phyloP scores from a whole-genome alignment of 345 rosid genomes.

The Capsella bursapastoris region DNA sequence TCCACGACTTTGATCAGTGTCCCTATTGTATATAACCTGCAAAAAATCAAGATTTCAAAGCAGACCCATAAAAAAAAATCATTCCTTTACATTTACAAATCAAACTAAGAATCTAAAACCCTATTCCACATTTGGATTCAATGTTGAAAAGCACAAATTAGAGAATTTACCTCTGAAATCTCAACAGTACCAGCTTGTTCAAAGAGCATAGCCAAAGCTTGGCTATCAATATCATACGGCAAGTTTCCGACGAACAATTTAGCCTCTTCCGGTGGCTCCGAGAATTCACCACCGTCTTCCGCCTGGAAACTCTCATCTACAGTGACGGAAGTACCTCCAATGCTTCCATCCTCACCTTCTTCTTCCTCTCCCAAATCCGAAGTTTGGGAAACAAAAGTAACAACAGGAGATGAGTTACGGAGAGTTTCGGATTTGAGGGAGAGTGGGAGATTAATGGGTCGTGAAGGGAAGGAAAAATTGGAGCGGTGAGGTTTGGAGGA shows the following conservation, averaged over 20 bases:
- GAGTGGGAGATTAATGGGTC: slow-evolving; percentile 42
- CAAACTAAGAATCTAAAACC: background rate
- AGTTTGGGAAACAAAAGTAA: slow-evolving; percentile 56
- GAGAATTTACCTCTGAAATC: background rate
- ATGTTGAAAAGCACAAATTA: background rate
- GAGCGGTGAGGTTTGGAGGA: slow-evolving; percentile 44
- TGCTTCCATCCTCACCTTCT: slow-evolving; percentile 16
- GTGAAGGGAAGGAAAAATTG: slow-evolving; percentile 39
- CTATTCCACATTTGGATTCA: slow-evolving; percentile 26
- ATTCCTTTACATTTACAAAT: background rate
- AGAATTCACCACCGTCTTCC: slow-evolving; percentile 67
- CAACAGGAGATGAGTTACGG: slow-evolving; percentile 36
- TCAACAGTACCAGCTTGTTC: slow-evolving; percentile 90
- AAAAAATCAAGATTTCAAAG: background rate
- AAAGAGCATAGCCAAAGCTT: slow-evolving; percentile 76
- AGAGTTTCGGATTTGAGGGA: slow-evolving; percentile 44
- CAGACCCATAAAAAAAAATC: background rate
- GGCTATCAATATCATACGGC: slow-evolving; percentile 76
- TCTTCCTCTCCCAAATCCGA: slow-evolving; percentile 59
- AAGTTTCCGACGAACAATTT: slow-evolving; percentile 86
- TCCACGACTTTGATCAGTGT: slow-evolving; percentile 77
- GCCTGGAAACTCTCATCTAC: slow-evolving; percentile 14
- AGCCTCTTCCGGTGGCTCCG: slow-evolving; percentile 75
- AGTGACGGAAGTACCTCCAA: slow-evolving; percentile 35
- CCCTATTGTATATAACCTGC: slow-evolving; percentile 77